Evolutionary conservation across 176 grass and related monocot species (phyloP), one percentile per base, ranked within the genome.

Genomic region (Aegilops longissima): DNA sequence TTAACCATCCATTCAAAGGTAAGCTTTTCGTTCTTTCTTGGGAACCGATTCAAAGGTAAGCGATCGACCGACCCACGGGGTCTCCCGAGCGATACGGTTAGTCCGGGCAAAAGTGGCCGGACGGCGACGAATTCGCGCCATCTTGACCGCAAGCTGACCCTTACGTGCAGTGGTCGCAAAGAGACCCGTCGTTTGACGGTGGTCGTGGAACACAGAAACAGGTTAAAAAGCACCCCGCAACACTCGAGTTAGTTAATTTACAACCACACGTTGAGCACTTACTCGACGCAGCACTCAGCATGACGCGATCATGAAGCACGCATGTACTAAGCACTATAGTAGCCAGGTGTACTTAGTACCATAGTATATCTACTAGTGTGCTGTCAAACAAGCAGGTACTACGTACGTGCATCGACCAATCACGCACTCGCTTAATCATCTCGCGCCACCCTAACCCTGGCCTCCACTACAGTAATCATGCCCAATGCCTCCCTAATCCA

Each of bases 221-320:
- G 0, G 12, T 45, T 44, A 3, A 11, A 44, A 44, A 3, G 9
- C 40, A 11, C 40, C 9, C 9, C 40, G 40, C 29, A 77, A 18
- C 31, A 66, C 38, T 24, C 9, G 12, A 9, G 27, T 34, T 14
- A 21, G 13, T 8, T 35, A 8, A 61, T 29, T 9, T 9, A 14
- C 54, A 16, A 23, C 54, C 8, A 63, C 21, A 29, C n/a, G 1
- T 7, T 18, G 27, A 42, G 10, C 42, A 58, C 36, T 36, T 40
- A 11, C 52, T 39, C n/a, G 21, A 58, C 1, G 71, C 24, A 12
- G 56, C 36, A 44, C 27, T 13, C 86, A 88, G 77, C 86, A 77
- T 88, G 90, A 85, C 90, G 90, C 69, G 86, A 88, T 81, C 62
- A 45, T 85, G 90, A 91, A 91, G 81, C 82, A 64, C 9, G n/a